Conservation (phyloP, 148 eudicot genomes). For the Diospyros kaki region DNA sequence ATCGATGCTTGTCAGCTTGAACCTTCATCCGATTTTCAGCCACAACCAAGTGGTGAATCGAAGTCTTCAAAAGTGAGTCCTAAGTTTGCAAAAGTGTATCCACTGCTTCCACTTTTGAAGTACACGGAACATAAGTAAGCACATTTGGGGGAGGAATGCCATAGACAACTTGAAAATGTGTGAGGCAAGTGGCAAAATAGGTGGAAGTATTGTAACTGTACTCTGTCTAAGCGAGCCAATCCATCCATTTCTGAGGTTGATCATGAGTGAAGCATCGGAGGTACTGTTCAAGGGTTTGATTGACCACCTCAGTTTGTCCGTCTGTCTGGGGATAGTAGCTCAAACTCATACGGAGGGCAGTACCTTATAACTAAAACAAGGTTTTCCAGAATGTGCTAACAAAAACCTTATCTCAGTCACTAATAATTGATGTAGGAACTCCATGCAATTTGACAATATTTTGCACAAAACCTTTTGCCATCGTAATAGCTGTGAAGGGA, state of each 20-base stretch:
- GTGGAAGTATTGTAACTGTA: not conserved
- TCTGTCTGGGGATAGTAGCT: not conserved
- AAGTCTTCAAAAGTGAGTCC: not conserved
- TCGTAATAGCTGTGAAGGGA: not conserved
- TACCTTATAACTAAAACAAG: not conserved
- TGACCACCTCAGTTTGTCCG: not conserved
- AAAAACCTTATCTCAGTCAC: not conserved
- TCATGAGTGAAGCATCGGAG: no score
- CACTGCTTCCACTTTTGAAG: not conserved
- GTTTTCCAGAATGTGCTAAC: not conserved
- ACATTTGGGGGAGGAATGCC: no score
- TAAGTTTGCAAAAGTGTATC: not conserved
- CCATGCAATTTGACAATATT: no score
- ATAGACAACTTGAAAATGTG: not conserved
- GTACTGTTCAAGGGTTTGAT: no score
- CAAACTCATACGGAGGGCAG: not conserved
- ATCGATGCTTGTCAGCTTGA: no score
- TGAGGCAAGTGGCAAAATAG: not conserved
- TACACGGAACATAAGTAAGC: not conserved
- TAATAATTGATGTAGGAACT: no score
- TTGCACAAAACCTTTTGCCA: not conserved
- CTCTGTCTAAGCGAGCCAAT: not conserved
- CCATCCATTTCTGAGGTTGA: not conserved
- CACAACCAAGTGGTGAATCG: no score
- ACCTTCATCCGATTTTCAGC: no score